A percentile compares a stretch with the other conserved stretches of the same genome.
phyloP scores from a whole-genome alignment of 2,329 filamentous ascomycete genomes.

The Ceratocystis huliohia region DNA sequence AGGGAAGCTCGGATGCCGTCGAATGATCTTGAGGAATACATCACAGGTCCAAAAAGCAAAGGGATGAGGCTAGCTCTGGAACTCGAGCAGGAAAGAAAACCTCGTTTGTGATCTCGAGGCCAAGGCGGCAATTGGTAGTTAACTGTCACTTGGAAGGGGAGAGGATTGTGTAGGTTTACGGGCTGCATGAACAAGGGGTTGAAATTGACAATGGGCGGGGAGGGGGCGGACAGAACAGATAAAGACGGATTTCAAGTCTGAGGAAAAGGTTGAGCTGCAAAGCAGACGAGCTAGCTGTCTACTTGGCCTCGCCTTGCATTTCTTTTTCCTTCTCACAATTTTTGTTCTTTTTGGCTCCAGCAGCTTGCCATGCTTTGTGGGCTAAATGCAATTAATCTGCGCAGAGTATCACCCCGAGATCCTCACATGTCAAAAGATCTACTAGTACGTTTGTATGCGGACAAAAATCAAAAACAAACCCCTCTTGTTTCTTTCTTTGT shows the following conservation, averaged over 20 bases:
- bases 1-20: too few species aligned
- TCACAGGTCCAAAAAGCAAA: too few species aligned
- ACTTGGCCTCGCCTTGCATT: not conserved
- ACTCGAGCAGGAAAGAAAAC: too few species aligned
- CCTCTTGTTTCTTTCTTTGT: not conserved
- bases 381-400: not conserved
- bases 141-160: not conserved
- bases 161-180: not conserved
- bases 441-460: not conserved
- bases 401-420: not conserved
- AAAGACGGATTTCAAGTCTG: too few species aligned
- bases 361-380: not conserved
- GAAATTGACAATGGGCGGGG: not conserved
- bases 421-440: slow-evolving; percentile 7
- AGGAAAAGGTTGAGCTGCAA: not conserved
- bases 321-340: not conserved
- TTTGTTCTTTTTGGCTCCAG: not conserved
- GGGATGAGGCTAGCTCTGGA: too few species aligned
- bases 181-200: not conserved
- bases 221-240: too few species aligned
- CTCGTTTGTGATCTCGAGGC: not conserved
- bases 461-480: not conserved
- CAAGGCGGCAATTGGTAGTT: not conserved
- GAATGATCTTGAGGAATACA: too few species aligned
- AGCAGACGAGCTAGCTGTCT: not conserved